Evolutionary conservation across 192 early-diverging fungal genomes (phyloP).

Genomic region (Backusella westeae): DNA sequence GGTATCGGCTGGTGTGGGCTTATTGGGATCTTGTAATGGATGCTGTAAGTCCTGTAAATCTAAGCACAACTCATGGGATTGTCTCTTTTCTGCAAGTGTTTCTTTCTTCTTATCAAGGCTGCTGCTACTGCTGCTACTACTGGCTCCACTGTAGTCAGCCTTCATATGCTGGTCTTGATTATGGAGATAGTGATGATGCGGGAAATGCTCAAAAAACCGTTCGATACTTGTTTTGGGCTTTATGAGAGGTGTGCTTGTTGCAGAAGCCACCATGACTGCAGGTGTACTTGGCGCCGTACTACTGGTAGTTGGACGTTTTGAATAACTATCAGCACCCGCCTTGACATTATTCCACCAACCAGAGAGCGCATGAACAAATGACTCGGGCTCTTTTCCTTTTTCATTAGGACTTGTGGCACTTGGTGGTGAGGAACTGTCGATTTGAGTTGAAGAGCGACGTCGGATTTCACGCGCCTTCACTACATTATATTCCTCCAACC

Average conservation of each 20-base stretch:
- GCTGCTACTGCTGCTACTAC: neutral
- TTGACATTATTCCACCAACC: conserved; percentile 30
- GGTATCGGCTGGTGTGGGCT: neutral
- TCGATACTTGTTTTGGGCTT: neutral
- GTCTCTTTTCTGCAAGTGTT: neutral
- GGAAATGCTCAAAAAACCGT: neutral
- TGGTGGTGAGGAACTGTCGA: neutral
- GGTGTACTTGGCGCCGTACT: neutral
- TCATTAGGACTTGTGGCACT: neutral
- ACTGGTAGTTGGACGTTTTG: neutral
- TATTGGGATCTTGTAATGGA: neutral
- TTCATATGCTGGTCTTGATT: neutral
- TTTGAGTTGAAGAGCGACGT: conserved; percentile 15
- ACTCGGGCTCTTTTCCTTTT: neutral
- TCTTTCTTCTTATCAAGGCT: neutral
- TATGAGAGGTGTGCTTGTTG: neutral
- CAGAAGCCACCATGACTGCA: neutral
- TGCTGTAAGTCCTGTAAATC: conserved; percentile 13
- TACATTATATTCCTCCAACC: conserved; percentile 33
- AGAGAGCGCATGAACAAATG: conserved; percentile 4
- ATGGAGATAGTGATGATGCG: neutral
- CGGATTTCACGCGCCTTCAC: conserved; percentile 29
- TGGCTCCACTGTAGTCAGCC: neutral
- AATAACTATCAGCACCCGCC: conserved; percentile 17
- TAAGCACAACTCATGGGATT: neutral